phyloP scores from a whole-genome alignment of 2,329 filamentous ascomycete genomes.

The Epichloe typhina region DNA sequence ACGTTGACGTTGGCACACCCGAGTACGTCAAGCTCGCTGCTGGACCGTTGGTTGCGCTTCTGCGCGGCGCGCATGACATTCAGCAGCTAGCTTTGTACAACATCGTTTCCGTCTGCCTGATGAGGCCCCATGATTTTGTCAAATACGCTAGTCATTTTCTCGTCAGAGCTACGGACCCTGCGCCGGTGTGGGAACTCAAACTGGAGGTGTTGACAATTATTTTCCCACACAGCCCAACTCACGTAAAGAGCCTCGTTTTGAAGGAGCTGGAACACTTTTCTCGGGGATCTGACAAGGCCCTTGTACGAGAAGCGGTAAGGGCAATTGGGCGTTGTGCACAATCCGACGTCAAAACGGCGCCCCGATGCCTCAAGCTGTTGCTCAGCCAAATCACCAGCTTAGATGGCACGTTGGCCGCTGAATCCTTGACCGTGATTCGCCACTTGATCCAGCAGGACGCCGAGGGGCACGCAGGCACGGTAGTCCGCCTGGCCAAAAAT shows the following conservation, averaged over 20 bases:
- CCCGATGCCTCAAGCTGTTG: slow-evolving; percentile 69
- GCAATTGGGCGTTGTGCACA: slow-evolving; percentile 92
- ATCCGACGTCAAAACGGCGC: slow-evolving; percentile 54
- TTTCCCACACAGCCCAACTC: slow-evolving; percentile 66
- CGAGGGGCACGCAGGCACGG: slow-evolving; percentile 65
- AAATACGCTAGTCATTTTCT: slow-evolving; percentile 84
- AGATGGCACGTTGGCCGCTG: slow-evolving; percentile 78
- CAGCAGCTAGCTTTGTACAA: slow-evolving; percentile 87
- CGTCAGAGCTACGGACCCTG: slow-evolving; percentile 63
- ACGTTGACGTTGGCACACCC: slow-evolving; percentile 68
- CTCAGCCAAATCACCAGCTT: slow-evolving; percentile 78
- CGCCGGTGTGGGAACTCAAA: slow-evolving; percentile 80
- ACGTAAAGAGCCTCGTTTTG: slow-evolving; percentile 74
- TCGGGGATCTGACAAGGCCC: slow-evolving; percentile 53
- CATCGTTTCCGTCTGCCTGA: slow-evolving; percentile 81
- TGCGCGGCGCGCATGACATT: slow-evolving; percentile 75
- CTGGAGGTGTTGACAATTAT: slow-evolving; percentile 82
- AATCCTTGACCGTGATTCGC: slow-evolving; percentile 86
- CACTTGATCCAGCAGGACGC: slow-evolving; percentile 92
- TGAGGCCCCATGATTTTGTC: slow-evolving; percentile 66
- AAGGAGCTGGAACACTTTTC: slow-evolving; percentile 93
- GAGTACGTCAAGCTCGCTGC: slow-evolving; percentile 64
- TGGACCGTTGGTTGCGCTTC: slow-evolving; percentile 72
- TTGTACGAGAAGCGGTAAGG: slow-evolving; percentile 80
- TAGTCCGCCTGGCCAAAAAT: slow-evolving; percentile 79